A percentile compares a stretch with the other conserved stretches of the same genome.
These are phyloP conservation scores for Dillenia suffruticosa DNA, from an alignment of 164 flowering plant genomes.

Conservation along the genomic window DNA sequence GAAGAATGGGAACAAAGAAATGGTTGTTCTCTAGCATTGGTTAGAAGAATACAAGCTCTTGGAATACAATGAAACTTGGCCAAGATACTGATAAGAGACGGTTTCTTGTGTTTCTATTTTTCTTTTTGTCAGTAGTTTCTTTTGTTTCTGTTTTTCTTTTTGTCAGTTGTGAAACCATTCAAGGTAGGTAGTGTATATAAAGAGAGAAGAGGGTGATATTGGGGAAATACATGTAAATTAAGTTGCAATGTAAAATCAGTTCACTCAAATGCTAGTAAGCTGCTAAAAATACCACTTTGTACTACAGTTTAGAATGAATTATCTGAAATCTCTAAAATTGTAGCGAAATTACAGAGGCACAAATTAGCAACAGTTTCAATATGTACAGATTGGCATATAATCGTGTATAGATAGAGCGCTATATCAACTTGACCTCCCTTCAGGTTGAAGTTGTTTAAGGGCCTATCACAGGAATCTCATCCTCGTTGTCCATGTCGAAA, in stretches of 20 bases:
- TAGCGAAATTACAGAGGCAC: too few species aligned
- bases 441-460: neutral
- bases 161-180: conserved; percentile 3
- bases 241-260: too few species aligned
- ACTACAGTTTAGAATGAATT: too few species aligned
- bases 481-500: conserved; percentile 44
- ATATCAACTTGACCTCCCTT: too few species aligned
- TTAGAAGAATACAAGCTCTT: conserved; percentile 78
- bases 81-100: neutral
- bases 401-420: too few species aligned
- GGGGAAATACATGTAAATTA: too few species aligned
- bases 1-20: conserved; percentile 66
- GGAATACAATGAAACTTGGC: conserved; percentile 57
- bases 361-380: too few species aligned
- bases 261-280: too few species aligned
- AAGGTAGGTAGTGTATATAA: neutral
- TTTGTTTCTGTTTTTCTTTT: neutral
- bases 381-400: too few species aligned
- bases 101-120: neutral
- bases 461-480: conserved; percentile 5
- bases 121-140: neutral
- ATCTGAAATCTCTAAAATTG: too few species aligned
- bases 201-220: neutral
- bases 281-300: too few species aligned
- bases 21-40: conserved; percentile 47